These are phyloP conservation scores for Gelatoporia subvermispora DNA, from an alignment of 768 basidiomycete genomes.

Conservation along the genomic window DNA sequence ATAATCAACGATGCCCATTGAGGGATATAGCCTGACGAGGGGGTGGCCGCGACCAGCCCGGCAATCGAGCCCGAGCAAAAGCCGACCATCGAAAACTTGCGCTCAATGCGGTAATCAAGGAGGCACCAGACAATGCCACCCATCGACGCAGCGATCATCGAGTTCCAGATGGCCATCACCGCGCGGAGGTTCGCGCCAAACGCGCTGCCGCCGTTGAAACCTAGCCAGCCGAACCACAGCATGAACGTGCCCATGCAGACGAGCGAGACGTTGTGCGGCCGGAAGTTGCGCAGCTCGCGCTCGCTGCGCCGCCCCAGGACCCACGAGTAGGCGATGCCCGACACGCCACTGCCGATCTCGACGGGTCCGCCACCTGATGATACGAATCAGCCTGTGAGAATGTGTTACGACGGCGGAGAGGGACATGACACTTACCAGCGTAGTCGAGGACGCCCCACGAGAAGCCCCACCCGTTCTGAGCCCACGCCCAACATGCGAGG, in stretches of 20 bases:
- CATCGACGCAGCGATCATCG: slow-evolving; percentile 80
- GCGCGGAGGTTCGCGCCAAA: slow-evolving; percentile 87
- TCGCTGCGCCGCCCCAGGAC: slow-evolving; percentile 79
- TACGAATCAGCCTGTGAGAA: background rate
- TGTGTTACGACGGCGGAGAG: background rate
- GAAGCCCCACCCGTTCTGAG: slow-evolving; percentile 76
- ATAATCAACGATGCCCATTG: slow-evolving; percentile 74
- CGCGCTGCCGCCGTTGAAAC: slow-evolving; percentile 90
- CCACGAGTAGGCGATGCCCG: slow-evolving; percentile 82
- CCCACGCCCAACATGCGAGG: slow-evolving; percentile 85
- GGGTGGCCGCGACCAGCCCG: slow-evolving; percentile 85
- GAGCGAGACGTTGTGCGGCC: slow-evolving; percentile 83
- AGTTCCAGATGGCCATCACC: slow-evolving; percentile 79
- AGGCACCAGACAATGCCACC: slow-evolving; percentile 82
- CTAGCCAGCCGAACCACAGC: slow-evolving; percentile 85
- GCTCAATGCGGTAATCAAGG: slow-evolving; percentile 73
- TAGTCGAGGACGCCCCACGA: slow-evolving; percentile 85
- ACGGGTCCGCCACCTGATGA: slow-evolving; percentile 75
- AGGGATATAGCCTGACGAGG: slow-evolving; percentile 77
- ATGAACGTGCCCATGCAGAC: slow-evolving; percentile 82
- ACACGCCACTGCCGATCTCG: slow-evolving; percentile 81
- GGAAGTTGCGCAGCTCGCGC: slow-evolving; percentile 69
- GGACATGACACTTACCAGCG: slow-evolving; percentile 50
- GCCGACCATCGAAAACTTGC: slow-evolving; percentile 85
- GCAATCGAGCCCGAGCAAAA: slow-evolving; percentile 91